Evolutionary conservation across 805 yeast genomes (phyloP).

Genomic region (Ogataea trehalophila): DNA sequence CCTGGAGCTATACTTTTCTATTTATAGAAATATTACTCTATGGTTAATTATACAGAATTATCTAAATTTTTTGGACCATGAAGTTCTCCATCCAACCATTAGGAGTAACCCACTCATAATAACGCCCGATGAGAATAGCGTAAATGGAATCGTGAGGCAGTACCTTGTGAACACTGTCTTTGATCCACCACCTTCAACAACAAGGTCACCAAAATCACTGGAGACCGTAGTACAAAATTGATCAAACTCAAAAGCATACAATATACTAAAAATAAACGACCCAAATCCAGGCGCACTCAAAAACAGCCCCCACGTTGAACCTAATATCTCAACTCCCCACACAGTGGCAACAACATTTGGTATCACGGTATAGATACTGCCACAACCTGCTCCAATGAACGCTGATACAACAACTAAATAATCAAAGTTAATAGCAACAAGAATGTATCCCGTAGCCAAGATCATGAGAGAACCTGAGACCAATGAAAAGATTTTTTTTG

Average conservation of each 20-base stretch:
- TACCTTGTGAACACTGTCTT: not conserved
- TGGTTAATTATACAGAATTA: not conserved
- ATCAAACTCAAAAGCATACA: constrained; percentile 66
- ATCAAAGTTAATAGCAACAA: constrained; percentile 11
- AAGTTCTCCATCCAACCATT: not conserved
- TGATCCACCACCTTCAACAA: too few relatives aligned
- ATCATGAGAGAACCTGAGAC: constrained; percentile 7
- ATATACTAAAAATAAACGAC: constrained; percentile 58
- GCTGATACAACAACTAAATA: constrained; percentile 30
- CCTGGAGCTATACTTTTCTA: too few relatives aligned
- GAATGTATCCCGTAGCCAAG: constrained; percentile 6
- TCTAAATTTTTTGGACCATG: not conserved
- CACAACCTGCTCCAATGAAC: constrained; percentile 68
- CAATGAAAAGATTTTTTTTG: constrained; percentile 5
- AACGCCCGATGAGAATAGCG: constrained; percentile 2
- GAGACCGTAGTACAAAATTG: constrained; percentile 16
- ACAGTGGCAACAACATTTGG: constrained; percentile 75
- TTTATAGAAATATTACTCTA: too few relatives aligned
- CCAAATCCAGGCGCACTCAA: constrained; percentile 89
- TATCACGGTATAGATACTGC: constrained; percentile 75
- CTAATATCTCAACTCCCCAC: constrained; percentile 86
- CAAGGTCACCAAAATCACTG: too few relatives aligned
- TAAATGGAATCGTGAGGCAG: constrained; percentile 7
- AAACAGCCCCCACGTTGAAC: constrained; percentile 86
- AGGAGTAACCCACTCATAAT: not conserved